These are phyloP conservation scores for Hygrocybe punicea DNA, from an alignment of 768 basidiomycete species.

Conservation along the genomic window DNA sequence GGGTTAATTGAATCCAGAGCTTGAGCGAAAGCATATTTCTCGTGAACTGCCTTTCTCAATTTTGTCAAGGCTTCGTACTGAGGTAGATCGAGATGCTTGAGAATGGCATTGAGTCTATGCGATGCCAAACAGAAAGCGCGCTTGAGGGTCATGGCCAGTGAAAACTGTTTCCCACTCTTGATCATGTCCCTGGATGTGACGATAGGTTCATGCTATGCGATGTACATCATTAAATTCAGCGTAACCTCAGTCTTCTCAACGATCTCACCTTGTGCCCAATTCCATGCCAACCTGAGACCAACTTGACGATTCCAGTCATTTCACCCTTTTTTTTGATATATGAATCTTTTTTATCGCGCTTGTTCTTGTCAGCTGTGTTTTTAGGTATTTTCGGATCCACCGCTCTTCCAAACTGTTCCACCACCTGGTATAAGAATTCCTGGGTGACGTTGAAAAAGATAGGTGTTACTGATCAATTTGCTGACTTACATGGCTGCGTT, in stretches of 20 bases:
- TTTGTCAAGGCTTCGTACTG: conserved; percentile 7
- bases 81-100: conserved; percentile 6
- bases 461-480: neutral
- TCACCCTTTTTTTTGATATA: neutral
- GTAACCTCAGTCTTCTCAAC: too few relatives aligned
- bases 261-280: conserved; percentile 1
- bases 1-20: conserved; percentile 12
- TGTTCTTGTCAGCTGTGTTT: neutral
- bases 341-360: neutral
- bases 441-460: neutral
- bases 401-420: neutral
- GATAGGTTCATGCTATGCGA: neutral
- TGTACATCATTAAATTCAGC: neutral
- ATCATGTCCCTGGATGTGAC: conserved; percentile 1
- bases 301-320: conserved; percentile 1
- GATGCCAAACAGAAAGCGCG: conserved; percentile 7
- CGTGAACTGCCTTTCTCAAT: conserved; percentile 2
- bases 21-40: conserved; percentile 8
- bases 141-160: conserved; percentile 16
- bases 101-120: conserved; percentile 4
- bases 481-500: neutral
- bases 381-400: neutral
- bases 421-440: neutral
- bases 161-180: conserved; percentile 22
- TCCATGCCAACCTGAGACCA: conserved; percentile 1